Evolutionary conservation across 2,329 filamentous ascomycete species (phyloP), one percentile per base, ranked within the genome.

Genomic region (Aspergillus sp.): DNA sequence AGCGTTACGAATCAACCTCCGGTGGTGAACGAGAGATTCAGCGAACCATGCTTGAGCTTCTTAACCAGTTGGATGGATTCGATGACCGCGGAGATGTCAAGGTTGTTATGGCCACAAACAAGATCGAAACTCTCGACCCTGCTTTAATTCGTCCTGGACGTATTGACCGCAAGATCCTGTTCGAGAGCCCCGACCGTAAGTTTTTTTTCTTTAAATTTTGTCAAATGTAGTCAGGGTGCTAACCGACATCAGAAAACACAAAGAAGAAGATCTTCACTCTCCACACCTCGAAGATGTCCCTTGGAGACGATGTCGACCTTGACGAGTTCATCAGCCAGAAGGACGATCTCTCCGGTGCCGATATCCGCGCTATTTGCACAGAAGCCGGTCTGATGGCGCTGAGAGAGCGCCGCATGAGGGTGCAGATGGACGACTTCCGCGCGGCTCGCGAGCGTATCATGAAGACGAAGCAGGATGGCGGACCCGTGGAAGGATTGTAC

Each of bases 41-140:
- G 80, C 88, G 95, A 75, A 99, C 95, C 49, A 99, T 99, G 95
- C 81, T 99, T 76, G 95, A 99, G 73, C 85, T 99, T 55, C 87
- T 99, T 43, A 99, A 99, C 78, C 95, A 99, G 80, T 87, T 99
- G 8, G 95, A 99, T 74, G 95, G 95, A 69, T 99, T 99, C 79
- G 95, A 99, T 73, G 96, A 99, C 76, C 90, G 95, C 60, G 96
- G 95, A 67, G 95, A 99, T 73, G 93, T 99, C 77, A 99, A 99
- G 82, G 95, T 99, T 61, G 93, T 99, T 76, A 98, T 99, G 93
- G 96, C 95, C 12, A 99, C 95, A 66, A 99, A 99, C 87, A 99
- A 99, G 86, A 99, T 99, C 66, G 96, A 99, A 67, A 96, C 91
- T 4, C 84, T 99, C 27, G 96, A 99, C 72, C 95, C 95, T 55